phyloP scores from a whole-genome alignment of 2,329 filamentous ascomycete species.

The Colletotrichum sublineola region DNA sequence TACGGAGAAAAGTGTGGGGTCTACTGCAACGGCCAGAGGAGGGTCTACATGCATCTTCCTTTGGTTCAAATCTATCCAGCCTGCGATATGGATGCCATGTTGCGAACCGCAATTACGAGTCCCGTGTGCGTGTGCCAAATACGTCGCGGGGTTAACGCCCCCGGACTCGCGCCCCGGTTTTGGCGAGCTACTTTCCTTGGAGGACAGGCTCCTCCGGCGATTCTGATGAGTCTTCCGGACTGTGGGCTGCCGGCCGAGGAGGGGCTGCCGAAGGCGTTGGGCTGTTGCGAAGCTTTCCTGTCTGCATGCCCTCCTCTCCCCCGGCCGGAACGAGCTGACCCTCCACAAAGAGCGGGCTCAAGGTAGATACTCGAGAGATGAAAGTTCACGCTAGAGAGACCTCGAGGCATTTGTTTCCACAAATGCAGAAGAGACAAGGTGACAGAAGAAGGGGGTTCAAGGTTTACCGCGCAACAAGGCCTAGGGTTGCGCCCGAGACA shows the following conservation, averaged over 20 bases:
- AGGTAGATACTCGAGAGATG: neutral
- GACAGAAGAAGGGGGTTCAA: neutral
- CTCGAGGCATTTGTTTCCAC: neutral
- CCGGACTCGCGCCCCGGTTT: slow-evolving; percentile 19
- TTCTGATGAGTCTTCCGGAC: neutral
- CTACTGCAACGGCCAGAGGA: too few relatives aligned
- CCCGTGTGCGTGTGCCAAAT: neutral
- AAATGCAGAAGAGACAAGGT: too few relatives aligned
- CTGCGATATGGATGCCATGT: neutral
- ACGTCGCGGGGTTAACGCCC: neutral
- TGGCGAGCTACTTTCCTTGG: slow-evolving; percentile 19
- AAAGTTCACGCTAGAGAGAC: neutral
- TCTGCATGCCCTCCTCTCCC: neutral
- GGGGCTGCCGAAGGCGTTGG: neutral
- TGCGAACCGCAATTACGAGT: neutral
- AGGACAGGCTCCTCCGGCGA: slow-evolving; percentile 9
- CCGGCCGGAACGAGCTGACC: too few relatives aligned
- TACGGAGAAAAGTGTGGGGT: neutral
- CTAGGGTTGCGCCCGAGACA: neutral
- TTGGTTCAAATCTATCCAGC: neutral
- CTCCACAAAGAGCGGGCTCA: neutral
- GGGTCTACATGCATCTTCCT: neutral
- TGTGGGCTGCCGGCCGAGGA: neutral
- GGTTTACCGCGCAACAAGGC: neutral
- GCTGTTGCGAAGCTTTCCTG: neutral